Conservation (phyloP, 2,329 filamentous ascomycete genomes). For the Juglanconis oblonga region DNA sequence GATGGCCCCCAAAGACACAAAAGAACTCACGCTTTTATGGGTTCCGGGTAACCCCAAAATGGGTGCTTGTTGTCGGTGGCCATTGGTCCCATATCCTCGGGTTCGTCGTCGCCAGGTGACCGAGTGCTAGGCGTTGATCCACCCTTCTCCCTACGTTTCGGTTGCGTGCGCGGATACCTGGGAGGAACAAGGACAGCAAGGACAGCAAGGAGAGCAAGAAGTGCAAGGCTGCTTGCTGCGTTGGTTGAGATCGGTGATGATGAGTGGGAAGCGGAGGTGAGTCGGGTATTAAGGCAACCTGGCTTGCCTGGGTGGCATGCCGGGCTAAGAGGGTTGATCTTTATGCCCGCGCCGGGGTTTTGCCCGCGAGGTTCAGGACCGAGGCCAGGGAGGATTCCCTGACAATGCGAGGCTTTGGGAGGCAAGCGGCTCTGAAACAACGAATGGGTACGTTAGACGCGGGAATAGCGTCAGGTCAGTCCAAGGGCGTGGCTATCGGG, state of each 20-base stretch:
- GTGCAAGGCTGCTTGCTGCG: background rate
- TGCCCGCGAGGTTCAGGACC: background rate
- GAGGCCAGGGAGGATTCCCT: constrained; percentile 1
- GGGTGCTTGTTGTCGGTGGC: constrained; percentile 8
- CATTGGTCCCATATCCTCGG: constrained; percentile 1
- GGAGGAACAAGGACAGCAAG: too few relatives aligned
- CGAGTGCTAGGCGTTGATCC: background rate
- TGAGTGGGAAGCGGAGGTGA: background rate
- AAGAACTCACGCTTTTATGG: constrained; percentile 17
- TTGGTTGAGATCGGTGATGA: background rate
- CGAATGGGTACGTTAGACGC: background rate
- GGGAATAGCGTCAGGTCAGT: constrained; percentile 2
- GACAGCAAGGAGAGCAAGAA: background rate
- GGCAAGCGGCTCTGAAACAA: constrained; percentile 9
- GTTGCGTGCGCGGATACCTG: too few relatives aligned
- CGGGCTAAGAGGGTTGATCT: constrained; percentile 1
- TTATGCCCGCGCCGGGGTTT: constrained; percentile 1
- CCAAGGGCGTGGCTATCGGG: background rate
- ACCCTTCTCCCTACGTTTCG: background rate
- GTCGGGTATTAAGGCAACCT: background rate
- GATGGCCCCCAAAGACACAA: background rate
- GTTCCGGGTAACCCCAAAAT: constrained; percentile 17
- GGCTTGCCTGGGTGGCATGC: background rate
- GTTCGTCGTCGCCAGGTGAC: background rate
- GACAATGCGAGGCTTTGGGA: constrained; percentile 1